A percentile compares a stretch with the other conserved stretches of the same genome.
These are phyloP conservation scores for Keithomyces neogunnii DNA, from an alignment of 2,329 filamentous ascomycete species.

Conservation along the genomic window DNA sequence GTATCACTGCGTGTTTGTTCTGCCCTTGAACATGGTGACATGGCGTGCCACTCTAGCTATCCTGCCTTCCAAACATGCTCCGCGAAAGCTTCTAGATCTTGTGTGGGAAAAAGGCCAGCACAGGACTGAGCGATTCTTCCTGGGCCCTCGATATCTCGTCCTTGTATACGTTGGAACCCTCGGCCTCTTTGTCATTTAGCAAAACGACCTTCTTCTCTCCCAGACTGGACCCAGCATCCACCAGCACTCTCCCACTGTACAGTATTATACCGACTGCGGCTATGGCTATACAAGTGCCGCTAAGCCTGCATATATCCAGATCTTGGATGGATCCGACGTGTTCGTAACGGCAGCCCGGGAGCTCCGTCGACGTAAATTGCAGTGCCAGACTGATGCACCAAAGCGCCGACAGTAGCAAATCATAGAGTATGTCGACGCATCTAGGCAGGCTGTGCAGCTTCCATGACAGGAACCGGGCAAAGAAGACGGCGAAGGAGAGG, in stretches of 20 bases:
- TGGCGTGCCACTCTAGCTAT: no score
- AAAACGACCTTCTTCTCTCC: background rate
- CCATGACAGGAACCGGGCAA: conserved; percentile 15
- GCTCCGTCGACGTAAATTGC: conserved; percentile 1
- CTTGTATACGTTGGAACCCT: background rate
- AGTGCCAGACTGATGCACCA: conserved; percentile 18
- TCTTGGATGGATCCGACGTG: background rate
- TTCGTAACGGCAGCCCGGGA: background rate
- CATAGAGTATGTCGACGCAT: conserved; percentile 19
- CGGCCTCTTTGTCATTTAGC: background rate
- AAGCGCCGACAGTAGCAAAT: conserved; percentile 16
- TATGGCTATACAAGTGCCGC: background rate
- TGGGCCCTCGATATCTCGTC: conserved; percentile 4
- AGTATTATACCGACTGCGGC: background rate
- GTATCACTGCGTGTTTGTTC: no score
- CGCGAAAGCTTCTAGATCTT: background rate
- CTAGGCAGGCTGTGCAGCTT: conserved; percentile 15
- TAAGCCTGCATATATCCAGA: conserved; percentile 4
- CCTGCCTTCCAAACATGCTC: no score
- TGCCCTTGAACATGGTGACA: background rate
- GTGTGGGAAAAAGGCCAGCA: conserved; percentile 23
- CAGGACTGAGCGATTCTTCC: conserved; percentile 18
- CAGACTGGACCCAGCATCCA: background rate
- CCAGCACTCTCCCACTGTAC: background rate
- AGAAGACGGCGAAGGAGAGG: conserved; percentile 19